Conservation (phyloP, 805 yeast genomes). For the Candida maesae region DNA sequence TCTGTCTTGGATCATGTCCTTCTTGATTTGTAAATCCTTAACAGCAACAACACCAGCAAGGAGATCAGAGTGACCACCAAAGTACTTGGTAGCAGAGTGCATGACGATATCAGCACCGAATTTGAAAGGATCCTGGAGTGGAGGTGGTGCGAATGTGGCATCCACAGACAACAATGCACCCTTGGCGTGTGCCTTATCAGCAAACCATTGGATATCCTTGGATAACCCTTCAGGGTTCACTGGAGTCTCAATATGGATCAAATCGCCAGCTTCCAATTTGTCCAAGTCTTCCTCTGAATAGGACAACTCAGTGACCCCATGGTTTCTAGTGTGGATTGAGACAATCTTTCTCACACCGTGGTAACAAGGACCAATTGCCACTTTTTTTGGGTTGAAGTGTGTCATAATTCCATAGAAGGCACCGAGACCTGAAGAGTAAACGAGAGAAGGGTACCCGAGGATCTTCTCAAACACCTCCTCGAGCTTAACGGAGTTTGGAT, state of each 20-base stretch:
- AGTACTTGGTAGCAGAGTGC: constrained; percentile 91
- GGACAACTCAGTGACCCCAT: constrained; percentile 48
- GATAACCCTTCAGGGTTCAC: constrained; percentile 78
- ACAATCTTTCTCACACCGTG: constrained; percentile 81
- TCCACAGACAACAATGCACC: constrained; percentile 77
- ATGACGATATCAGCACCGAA: constrained; percentile 86
- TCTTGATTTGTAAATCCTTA: constrained; percentile 46
- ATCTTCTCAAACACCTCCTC: constrained; percentile 62
- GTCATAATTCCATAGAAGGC: constrained; percentile 77
- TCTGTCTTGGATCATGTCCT: constrained; percentile 57
- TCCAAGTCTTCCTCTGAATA: constrained; percentile 48
- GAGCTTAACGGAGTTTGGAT: constrained; percentile 65
- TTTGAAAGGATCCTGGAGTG: constrained; percentile 73
- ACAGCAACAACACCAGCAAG: constrained; percentile 77
- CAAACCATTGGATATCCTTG: constrained; percentile 58
- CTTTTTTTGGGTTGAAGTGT: constrained; percentile 63
- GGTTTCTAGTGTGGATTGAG: constrained; percentile 55
- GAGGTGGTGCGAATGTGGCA: constrained; percentile 93
- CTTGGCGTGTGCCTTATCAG: constrained; percentile 65
- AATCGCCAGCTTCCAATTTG: constrained; percentile 53
- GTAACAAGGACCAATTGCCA: constrained; percentile 77
- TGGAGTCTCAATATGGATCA: constrained; percentile 84
- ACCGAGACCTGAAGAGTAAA: constrained; percentile 74
- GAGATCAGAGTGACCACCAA: constrained; percentile 94
- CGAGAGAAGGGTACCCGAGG: constrained; percentile 60